phyloP scores from a whole-genome alignment of 2,329 filamentous ascomycete genomes.

The Nemania sp. region DNA sequence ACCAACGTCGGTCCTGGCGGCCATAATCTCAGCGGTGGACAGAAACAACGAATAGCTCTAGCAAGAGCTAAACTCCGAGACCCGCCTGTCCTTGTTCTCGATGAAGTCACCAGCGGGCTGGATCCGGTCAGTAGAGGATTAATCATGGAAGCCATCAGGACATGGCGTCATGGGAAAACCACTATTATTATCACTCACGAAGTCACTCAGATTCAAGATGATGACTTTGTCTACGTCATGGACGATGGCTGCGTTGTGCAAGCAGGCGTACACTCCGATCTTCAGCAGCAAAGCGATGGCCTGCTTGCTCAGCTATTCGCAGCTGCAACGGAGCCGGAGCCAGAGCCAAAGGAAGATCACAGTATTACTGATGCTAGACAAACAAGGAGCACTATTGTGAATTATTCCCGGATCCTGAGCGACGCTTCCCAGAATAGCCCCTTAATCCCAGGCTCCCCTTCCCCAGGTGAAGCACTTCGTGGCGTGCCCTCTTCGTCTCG shows the following conservation, averaged over 20 bases:
- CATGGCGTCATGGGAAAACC: constrained; percentile 79
- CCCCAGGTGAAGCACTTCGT: constrained; percentile 24
- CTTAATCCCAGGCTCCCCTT: constrained; percentile 21
- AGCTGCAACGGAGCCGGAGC: constrained; percentile 22
- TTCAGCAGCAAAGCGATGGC: constrained; percentile 51
- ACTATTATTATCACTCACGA: constrained; percentile 96
- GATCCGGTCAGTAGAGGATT: constrained; percentile 71
- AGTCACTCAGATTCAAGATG: constrained; percentile 70
- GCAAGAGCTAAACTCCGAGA: constrained; percentile 78
- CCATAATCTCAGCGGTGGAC: constrained; percentile 77
- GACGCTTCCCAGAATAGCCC: constrained; percentile 20
- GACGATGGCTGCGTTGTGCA: constrained; percentile 71
- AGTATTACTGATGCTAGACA: background rate
- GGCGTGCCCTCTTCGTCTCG: constrained; percentile 23
- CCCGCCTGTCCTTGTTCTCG: constrained; percentile 79
- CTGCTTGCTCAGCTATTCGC: constrained; percentile 52
- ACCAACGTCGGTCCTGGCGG: constrained; percentile 75
- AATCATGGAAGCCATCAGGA: constrained; percentile 74
- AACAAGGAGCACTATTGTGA: constrained; percentile 16
- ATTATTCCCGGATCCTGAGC: constrained; percentile 31
- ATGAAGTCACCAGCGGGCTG: constrained; percentile 86
- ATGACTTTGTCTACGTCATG: constrained; percentile 82
- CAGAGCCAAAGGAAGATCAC: background rate
- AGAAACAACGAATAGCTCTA: constrained; percentile 80
- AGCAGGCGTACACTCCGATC: constrained; percentile 64